Evolutionary conservation across 1,139 yeast genomes (phyloP), one percentile per base, ranked within the genome.

Genomic region (Yamadazyma spencermartinsiae): DNA sequence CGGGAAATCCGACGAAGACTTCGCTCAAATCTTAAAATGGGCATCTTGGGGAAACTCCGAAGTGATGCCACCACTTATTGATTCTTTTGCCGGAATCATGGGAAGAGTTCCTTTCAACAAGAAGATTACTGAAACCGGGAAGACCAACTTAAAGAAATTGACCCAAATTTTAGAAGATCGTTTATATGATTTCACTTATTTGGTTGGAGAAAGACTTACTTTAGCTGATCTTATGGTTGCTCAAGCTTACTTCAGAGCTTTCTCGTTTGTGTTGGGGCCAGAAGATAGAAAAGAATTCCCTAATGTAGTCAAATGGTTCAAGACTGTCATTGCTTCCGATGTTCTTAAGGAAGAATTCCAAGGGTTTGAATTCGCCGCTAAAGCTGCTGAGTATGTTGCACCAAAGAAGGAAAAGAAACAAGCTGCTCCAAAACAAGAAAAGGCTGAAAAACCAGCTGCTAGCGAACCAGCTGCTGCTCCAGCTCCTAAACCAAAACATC

Each of bases 161-260:
- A 65, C 72, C 46, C 58, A 63, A 41, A 53, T 81, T 42, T 65
- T 73, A 49, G 94, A 86, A 70, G 60, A 66, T 35, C 80, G 89
- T 74, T 78, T 92, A 58, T 61, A 72, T 49, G 76, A 80, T 59
- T 78, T 76, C 81, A 88, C 97, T 48, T 92, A 77, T 76, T 80
- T 92, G 63, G 97, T 83, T 56, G 94, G 95, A 61, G 97, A 90
- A 74, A 79, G 92, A 72, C 59, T 86, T 57, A 73, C 97, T 40
- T 63, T 83, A 49, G 98, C 97, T 59, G 98, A 92, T 70, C 62
- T 87, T 55, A 76, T 77, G 57, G 68, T 74, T 53, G 90, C 85
- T 52, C 58, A 81, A 45, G 59, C 72, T 50, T 68, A 80, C 54
- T 56, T 66, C 62, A 79, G 90, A 71, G 84, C 82, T 47, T 86